phyloP scores from a whole-genome alignment of 1,284 basidiomycete species.

The Trichosporon asahii region DNA sequence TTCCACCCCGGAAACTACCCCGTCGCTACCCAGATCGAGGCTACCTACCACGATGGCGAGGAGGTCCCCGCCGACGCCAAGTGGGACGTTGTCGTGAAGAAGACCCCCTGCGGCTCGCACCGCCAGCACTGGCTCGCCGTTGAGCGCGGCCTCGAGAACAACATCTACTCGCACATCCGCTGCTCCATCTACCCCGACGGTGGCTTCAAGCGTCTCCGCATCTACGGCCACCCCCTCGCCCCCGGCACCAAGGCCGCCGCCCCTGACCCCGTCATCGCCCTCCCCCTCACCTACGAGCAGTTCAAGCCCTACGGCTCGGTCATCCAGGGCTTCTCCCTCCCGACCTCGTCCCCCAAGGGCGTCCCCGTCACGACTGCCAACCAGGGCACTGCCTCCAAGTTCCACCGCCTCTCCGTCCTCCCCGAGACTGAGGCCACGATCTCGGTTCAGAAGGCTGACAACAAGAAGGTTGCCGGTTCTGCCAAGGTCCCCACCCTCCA shows the following conservation, averaged over 20 bases:
- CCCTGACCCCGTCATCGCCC: constrained; percentile 51
- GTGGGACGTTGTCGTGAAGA: constrained; percentile 74
- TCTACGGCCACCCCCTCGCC: constrained; percentile 63
- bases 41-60: constrained; percentile 33
- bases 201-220: constrained; percentile 84
- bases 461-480: neutral
- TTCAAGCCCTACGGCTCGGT: constrained; percentile 83
- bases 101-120: constrained; percentile 82
- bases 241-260: constrained; percentile 18
- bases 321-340: constrained; percentile 63
- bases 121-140: constrained; percentile 84
- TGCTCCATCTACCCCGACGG: constrained; percentile 92
- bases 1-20: constrained; percentile 98
- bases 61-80: constrained; percentile 50
- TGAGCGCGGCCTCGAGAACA: constrained; percentile 58
- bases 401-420: constrained; percentile 74
- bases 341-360: constrained; percentile 52
- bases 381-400: constrained; percentile 81
- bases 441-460: constrained; percentile 43
- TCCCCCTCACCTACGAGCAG: constrained; percentile 75
- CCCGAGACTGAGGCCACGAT: constrained; percentile 58
- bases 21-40: constrained; percentile 55
- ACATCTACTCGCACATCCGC: constrained; percentile 75
- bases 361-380: constrained; percentile 66
- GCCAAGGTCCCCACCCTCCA: neutral